Conservation (phyloP, 1,139 yeast genomes). For the Suhomyces anneliseae region DNA sequence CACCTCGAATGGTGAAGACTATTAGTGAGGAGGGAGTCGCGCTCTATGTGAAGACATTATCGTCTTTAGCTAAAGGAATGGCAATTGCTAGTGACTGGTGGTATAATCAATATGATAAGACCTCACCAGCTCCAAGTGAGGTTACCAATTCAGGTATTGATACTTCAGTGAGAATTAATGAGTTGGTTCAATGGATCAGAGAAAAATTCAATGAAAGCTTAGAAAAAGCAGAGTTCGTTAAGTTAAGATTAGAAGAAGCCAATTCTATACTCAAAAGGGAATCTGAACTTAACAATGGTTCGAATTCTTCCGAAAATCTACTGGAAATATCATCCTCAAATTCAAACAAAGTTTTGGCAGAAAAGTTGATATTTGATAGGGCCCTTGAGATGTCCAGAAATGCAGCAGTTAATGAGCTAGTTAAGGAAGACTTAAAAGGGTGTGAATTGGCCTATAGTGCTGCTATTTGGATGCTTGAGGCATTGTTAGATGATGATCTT, state of each 20-base stretch:
- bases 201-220: conserved; percentile 85
- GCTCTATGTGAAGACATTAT: conserved; percentile 77
- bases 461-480: conserved; percentile 93
- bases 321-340: not conserved
- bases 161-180: conserved; percentile 55
- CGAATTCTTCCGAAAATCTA: not conserved
- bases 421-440: conserved; percentile 70
- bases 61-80: conserved; percentile 85
- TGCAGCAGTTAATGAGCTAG: conserved; percentile 86
- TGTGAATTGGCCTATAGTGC: conserved; percentile 91
- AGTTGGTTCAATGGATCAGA: conserved; percentile 89
- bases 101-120: conserved; percentile 48
- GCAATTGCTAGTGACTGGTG: conserved; percentile 85
- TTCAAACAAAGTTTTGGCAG: conserved; percentile 55
- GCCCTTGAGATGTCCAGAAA: conserved; percentile 89
- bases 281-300: conserved; percentile 4
- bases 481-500: conserved; percentile 62
- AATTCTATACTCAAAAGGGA: conserved; percentile 26
- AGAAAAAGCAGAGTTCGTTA: conserved; percentile 82
- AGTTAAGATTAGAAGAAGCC: conserved; percentile 55
- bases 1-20: conserved; percentile 57
- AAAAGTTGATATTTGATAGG: conserved; percentile 83
- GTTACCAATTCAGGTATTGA: conserved; percentile 13
- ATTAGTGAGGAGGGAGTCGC: conserved; percentile 87
- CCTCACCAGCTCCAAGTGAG: not conserved